Evolutionary conservation across 495 filamentous ascomycete species (phyloP).

Genomic region (Neurospora tetrasperma): DNA sequence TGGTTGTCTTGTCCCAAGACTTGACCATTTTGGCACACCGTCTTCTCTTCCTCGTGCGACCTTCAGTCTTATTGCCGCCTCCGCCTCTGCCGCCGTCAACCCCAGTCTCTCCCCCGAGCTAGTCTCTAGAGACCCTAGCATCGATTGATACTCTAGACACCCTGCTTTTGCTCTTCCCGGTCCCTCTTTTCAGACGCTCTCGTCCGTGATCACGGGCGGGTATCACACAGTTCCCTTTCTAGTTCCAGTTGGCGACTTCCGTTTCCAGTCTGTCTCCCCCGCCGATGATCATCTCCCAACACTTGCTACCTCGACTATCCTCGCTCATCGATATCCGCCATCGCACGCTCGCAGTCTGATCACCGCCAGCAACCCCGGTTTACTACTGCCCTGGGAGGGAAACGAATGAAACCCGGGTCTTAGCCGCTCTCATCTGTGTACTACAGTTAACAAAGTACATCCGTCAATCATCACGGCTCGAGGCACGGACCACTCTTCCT

Average conservation of each 20-base stretch:
- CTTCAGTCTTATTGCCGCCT: constrained; percentile 4
- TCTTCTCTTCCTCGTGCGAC: constrained; percentile 10
- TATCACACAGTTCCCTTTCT: neutral
- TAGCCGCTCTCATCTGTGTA: constrained; percentile 33
- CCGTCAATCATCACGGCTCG: constrained; percentile 10
- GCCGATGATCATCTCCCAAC: neutral
- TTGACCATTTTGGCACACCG: neutral
- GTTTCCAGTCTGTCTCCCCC: neutral
- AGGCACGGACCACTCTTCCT: constrained; percentile 25
- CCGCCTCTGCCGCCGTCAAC: constrained; percentile 8
- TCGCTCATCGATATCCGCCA: neutral
- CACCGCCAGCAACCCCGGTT: neutral
- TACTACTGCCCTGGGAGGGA: constrained; percentile 4
- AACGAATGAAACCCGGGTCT: constrained; percentile 36
- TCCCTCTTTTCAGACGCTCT: neutral
- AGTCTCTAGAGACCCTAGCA: neutral
- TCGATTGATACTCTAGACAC: neutral
- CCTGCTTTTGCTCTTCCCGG: neutral
- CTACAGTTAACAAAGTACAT: constrained; percentile 21
- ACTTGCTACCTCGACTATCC: neutral
- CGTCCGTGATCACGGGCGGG: constrained; percentile 1
- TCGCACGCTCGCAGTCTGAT: neutral
- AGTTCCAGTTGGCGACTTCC: neutral
- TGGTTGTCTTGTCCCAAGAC: neutral
- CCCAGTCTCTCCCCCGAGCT: neutral